phyloP scores from a whole-genome alignment of 1,139 yeast genomes.

The Sugiyamaella pinicola region DNA sequence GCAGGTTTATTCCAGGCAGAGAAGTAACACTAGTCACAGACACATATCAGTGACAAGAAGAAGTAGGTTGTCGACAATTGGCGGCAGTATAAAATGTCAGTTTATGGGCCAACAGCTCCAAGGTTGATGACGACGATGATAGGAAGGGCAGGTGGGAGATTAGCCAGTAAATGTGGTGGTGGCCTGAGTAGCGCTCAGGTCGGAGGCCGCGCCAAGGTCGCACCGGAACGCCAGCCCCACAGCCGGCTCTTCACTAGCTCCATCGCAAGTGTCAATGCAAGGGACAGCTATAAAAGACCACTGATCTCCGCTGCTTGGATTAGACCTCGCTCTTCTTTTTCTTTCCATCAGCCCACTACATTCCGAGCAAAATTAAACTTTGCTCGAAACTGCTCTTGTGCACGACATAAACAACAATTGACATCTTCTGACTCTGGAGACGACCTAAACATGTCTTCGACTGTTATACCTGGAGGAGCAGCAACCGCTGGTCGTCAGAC shows the following conservation, averaged over 20 bases:
- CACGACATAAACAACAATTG: conserved; percentile 6
- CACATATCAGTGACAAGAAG: background rate
- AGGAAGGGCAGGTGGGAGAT: background rate
- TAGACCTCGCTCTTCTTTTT: background rate
- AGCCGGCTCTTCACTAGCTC: background rate
- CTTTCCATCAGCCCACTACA: background rate
- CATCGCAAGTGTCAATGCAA: background rate
- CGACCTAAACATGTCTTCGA: conserved; percentile 9
- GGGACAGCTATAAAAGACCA: background rate
- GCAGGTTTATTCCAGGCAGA: background rate
- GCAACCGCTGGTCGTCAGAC: conserved; percentile 53
- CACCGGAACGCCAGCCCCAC: background rate
- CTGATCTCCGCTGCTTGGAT: background rate
- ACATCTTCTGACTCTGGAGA: conserved; percentile 6
- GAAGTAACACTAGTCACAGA: background rate
- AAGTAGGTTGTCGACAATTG: background rate
- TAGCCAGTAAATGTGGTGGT: background rate
- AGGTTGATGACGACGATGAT: background rate
- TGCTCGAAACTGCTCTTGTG: conserved; percentile 9
- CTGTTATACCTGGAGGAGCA: background rate
- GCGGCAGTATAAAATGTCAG: background rate
- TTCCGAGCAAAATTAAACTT: background rate
- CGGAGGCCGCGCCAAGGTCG: background rate
- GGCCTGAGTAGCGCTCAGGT: background rate
- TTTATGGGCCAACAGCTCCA: background rate